Conservation (phyloP, 2,329 filamentous ascomycete species). For the Metarhizium anisopliae region DNA sequence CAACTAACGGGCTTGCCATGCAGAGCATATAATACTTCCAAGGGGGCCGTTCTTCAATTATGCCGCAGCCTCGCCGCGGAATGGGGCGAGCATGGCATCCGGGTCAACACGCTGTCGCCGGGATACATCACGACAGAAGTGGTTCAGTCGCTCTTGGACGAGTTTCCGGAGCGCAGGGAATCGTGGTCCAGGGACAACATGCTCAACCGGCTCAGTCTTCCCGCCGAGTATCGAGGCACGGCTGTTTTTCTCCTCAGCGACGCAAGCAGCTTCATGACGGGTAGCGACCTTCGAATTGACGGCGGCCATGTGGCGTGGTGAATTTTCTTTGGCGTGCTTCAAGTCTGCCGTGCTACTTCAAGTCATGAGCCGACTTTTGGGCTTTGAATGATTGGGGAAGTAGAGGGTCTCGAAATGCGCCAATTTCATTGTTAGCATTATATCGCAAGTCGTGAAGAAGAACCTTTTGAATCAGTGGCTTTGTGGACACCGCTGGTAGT, state of each 20-base stretch:
- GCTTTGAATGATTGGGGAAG: too few species aligned
- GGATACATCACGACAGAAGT: slow-evolving; percentile 63
- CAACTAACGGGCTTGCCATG: slow-evolving; percentile 26
- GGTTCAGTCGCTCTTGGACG: slow-evolving; percentile 61
- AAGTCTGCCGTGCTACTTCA: too few species aligned
- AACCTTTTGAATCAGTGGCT: too few species aligned
- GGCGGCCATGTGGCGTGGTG: slow-evolving; percentile 34
- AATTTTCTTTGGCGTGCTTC: too few species aligned
- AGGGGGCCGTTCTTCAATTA: slow-evolving; percentile 56
- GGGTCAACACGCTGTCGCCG: slow-evolving; percentile 61
- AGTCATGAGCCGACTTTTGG: fast-evolving
- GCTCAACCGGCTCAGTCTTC: slow-evolving; percentile 51
- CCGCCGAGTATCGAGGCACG: slow-evolving; percentile 52
- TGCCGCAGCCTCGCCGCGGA: slow-evolving; percentile 53
- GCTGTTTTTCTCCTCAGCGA: slow-evolving; percentile 52
- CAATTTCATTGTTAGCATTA: too few species aligned
- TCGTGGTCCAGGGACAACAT: slow-evolving; percentile 68
- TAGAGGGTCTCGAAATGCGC: too few species aligned
- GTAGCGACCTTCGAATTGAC: slow-evolving; percentile 44
- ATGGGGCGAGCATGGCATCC: slow-evolving; percentile 53
- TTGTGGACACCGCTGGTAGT: too few species aligned
- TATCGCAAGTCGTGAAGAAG: too few species aligned
- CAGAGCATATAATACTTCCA: slow-evolving; percentile 58
- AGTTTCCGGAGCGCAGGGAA: slow-evolving; percentile 49
- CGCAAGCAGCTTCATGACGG: slow-evolving; percentile 57